phyloP scores from a whole-genome alignment of 1,284 basidiomycete species.

The Xerocomus amazonicus region DNA sequence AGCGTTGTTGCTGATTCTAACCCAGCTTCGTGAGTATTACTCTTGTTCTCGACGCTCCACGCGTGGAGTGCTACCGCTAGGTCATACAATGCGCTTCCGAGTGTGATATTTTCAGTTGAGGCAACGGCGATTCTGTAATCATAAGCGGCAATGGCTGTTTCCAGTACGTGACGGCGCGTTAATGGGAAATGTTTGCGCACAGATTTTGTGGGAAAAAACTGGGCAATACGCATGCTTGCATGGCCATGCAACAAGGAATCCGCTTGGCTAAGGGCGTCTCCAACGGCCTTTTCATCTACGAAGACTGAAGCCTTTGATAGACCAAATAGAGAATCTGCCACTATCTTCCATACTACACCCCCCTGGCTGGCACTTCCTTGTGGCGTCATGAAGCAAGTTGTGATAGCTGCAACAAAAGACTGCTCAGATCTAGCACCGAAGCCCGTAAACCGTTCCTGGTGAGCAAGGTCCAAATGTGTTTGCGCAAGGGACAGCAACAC shows the following conservation, averaged over 20 bases:
- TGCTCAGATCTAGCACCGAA: slow-evolving; percentile 73
- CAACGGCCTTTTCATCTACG: slow-evolving; percentile 39
- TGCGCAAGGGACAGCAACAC: slow-evolving; percentile 74
- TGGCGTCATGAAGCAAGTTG: slow-evolving; percentile 54
- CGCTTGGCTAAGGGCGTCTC: slow-evolving; percentile 36
- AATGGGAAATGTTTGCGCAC: slow-evolving; percentile 27
- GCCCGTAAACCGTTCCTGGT: slow-evolving; percentile 61
- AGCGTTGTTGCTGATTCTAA: slow-evolving; percentile 58
- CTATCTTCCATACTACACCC: slow-evolving; percentile 81
- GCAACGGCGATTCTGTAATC: slow-evolving; percentile 72
- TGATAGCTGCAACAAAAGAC: slow-evolving; percentile 64
- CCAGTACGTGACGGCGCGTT: slow-evolving; percentile 42
- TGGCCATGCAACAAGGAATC: slow-evolving; percentile 38
- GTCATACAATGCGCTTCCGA: slow-evolving; percentile 75
- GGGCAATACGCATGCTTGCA: slow-evolving; percentile 40
- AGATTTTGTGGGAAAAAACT: slow-evolving; percentile 38
- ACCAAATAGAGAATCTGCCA: slow-evolving; percentile 74
- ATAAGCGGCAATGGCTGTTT: slow-evolving; percentile 66
- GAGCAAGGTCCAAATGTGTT: slow-evolving; percentile 71
- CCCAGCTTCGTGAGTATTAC: slow-evolving; percentile 32
- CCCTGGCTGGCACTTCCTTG: slow-evolving; percentile 59
- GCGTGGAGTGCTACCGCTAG: slow-evolving; percentile 66
- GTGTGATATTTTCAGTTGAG: slow-evolving; percentile 53
- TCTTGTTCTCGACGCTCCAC: slow-evolving; percentile 40
- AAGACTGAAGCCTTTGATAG: slow-evolving; percentile 51